Evolutionary conservation across 805 yeast genomes (phyloP).

Genomic region (Schwanniomyces polymorphus): DNA sequence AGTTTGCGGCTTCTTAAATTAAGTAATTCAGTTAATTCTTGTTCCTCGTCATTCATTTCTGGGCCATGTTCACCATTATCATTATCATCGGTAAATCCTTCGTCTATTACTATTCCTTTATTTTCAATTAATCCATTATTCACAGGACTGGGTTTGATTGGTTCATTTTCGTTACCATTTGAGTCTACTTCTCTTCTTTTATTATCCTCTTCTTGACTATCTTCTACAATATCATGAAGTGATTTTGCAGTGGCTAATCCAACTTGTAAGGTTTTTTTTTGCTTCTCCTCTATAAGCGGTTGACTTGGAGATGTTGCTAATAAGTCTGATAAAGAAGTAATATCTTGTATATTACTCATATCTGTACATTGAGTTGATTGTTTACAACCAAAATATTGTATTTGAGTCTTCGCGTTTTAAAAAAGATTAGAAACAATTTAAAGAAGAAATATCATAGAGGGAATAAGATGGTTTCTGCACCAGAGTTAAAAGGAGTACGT

Average conservation of each 20-base stretch:
- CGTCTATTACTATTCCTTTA: neutral
- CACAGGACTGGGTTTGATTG: neutral
- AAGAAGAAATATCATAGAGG: neutral
- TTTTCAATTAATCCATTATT: neutral
- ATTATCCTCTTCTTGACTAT: neutral
- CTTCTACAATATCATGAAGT: neutral
- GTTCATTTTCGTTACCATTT: neutral
- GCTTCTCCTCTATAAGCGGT: neutral
- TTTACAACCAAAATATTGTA: neutral
- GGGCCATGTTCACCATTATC: conserved; percentile 1
- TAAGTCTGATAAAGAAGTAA: conserved; percentile 25
- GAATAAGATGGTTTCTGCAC: conserved; percentile 52
- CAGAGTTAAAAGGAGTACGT: conserved; percentile 58
- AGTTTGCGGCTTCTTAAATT: conserved; percentile 14
- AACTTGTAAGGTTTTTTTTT: neutral
- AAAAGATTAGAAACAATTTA: neutral
- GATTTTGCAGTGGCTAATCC: neutral
- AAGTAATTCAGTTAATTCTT: conserved; percentile 10
- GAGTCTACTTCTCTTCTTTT: neutral
- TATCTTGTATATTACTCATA: conserved; percentile 23
- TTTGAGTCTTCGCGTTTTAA: neutral
- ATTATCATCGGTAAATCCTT: neutral
- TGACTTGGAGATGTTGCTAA: conserved; percentile 21
- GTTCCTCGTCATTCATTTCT: conserved; percentile 3
- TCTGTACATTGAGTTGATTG: conserved; percentile 1